These are phyloP conservation scores for Apodospora peruviana DNA, from an alignment of 495 filamentous ascomycete genomes.

Conservation along the genomic window DNA sequence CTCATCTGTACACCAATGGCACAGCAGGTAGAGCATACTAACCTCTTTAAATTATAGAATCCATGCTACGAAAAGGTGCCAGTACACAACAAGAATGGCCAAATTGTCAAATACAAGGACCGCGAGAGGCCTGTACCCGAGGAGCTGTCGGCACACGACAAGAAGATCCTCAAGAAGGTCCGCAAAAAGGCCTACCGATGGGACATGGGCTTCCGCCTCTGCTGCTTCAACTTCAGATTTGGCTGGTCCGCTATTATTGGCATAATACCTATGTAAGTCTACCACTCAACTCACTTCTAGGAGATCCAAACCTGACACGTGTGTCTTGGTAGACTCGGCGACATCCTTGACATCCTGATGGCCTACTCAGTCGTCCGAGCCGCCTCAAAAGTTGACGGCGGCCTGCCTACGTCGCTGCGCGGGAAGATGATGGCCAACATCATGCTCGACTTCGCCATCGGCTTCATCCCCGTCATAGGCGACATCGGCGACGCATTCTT, in stretches of 20 bases:
- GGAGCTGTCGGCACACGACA: constrained; percentile 74
- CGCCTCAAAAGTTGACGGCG: constrained; percentile 64
- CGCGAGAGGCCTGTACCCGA: constrained; percentile 62
- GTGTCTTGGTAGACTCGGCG: constrained; percentile 70
- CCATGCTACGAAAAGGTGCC: constrained; percentile 71
- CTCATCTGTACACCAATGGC: background rate
- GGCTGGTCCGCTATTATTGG: constrained; percentile 81
- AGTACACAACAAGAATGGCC: constrained; percentile 57
- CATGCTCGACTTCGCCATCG: constrained; percentile 69
- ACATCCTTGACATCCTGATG: constrained; percentile 63
- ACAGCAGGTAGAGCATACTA: too few species aligned
- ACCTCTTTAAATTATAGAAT: too few species aligned
- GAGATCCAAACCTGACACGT: too few species aligned
- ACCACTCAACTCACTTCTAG: background rate
- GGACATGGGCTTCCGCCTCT: constrained; percentile 68
- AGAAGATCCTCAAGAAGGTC: constrained; percentile 69
- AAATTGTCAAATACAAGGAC: constrained; percentile 54
- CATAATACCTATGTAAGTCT: constrained; percentile 67
- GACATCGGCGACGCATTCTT: constrained; percentile 65
- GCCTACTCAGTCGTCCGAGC: constrained; percentile 63
- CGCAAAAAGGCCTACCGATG: constrained; percentile 75
- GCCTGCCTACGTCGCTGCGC: constrained; percentile 51
- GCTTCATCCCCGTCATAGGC: constrained; percentile 79
- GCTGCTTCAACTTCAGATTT: constrained; percentile 67
- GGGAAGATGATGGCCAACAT: constrained; percentile 75